phyloP scores from a whole-genome alignment of 257 asterid genomes.

The Solanum chilense region DNA sequence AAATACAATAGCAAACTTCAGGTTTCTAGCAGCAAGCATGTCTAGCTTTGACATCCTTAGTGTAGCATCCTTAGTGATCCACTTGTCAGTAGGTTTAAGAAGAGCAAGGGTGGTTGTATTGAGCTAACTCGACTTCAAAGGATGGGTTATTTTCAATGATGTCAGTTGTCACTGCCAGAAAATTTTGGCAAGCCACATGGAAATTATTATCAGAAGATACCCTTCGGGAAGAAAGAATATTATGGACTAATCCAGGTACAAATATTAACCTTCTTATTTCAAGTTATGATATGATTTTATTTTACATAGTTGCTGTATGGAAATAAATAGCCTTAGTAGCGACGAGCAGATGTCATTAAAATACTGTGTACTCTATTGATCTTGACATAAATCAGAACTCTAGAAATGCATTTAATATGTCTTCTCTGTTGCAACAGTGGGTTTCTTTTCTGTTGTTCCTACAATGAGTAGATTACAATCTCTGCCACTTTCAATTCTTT shows the following conservation, averaged over 20 bases:
- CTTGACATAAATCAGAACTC: neutral
- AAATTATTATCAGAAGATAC: neutral
- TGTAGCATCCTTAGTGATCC: slow-evolving; percentile 62
- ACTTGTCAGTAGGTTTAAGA: slow-evolving; percentile 22
- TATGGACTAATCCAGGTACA: neutral
- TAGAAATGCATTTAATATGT: slow-evolving; percentile 3
- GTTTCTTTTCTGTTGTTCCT: slow-evolving; percentile 42
- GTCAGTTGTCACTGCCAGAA: neutral
- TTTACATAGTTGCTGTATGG: neutral
- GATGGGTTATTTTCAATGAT: neutral
- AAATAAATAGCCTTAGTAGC: neutral
- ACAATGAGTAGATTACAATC: slow-evolving; percentile 3
- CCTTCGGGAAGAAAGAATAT: neutral
- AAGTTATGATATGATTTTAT: neutral
- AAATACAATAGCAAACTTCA: slow-evolving; percentile 39
- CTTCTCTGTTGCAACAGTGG: slow-evolving; percentile 29
- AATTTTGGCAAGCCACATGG: neutral
- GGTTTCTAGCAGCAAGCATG: slow-evolving; percentile 86
- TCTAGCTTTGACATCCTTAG: slow-evolving; percentile 86
- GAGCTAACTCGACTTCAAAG: neutral
- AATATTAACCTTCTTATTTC: neutral
- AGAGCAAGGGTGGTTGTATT: neutral
- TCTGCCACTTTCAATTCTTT: neutral
- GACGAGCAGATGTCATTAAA: neutral
- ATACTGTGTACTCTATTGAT: neutral